Evolutionary conservation across 169 alveolate genomes (phyloP), one percentile per base, ranked within the genome.

Genomic region (Plasmodium gaboni): DNA sequence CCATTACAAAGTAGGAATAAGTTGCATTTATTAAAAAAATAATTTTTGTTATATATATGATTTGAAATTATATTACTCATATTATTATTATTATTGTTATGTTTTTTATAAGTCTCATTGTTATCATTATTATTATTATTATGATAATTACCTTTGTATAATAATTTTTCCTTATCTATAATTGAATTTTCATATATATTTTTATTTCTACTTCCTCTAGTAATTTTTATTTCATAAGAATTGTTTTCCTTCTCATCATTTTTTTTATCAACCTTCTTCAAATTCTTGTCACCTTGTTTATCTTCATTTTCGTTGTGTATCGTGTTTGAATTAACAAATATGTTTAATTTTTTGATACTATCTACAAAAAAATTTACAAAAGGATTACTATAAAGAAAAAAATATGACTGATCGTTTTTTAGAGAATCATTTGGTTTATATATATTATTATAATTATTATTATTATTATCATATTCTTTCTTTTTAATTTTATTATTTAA

Each of bases 1-100:
- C 95, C 94, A 46, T 94, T 92, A 10, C 71, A 85, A 57, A 57
- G 19, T 65, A 94, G 19, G 72, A 91, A 91, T n/a, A 90, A 60
- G 26, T 92, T 94, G 42, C 87, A 60, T 15, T 74, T 44, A 48
- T 72, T 86, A 28, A 86, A 71, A 46, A 86, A 17, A 60, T 69
- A 51, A 24, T 86, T 57, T 13, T 44, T 26, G 13, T 86, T 42
- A 13, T 60, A 19, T 0, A 38, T 38, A 55, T 67, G 70, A 46
- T 65, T 55, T 19, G 61, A 51, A 10, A 86, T 24, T 71, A 70
- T 12, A 60, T 57, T 60, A 28, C 61, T 86, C 28, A 69, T 46
- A 51, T 71, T 86, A 51, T 72, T 86, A 48, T 71, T 42, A 1
- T 72, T 38, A 38, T 38, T 38, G 44, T 32, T 32, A 32, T 32